Percentiles rank a stretch among this genome's conserved stretches.
These are phyloP conservation scores for Aegilops bicornis DNA, from an alignment of 176 grass and related monocot species.

Conservation along the genomic window DNA sequence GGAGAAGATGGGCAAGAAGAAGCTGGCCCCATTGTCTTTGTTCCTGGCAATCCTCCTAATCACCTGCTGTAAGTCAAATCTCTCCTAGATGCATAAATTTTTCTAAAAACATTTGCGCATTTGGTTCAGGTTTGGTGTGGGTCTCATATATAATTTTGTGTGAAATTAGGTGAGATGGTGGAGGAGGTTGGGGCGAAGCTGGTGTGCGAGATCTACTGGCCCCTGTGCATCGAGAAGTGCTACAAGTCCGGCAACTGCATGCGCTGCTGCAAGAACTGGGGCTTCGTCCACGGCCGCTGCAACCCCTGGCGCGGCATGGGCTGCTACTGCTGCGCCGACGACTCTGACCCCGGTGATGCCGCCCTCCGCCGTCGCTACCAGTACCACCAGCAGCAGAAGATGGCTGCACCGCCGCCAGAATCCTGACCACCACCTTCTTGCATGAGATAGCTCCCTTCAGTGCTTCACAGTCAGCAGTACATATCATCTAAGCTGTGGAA, in stretches of 20 bases:
- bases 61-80: background rate
- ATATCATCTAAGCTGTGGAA: background rate
- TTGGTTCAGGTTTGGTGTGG: background rate
- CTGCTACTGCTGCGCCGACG: background rate
- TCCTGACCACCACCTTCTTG: background rate
- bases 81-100: background rate
- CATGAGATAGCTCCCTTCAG: background rate
- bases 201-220: background rate
- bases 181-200: background rate
- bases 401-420: background rate
- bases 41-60: constrained; percentile 1
- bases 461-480: background rate
- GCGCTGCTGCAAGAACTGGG: background rate
- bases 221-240: background rate
- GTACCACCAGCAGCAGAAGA: background rate
- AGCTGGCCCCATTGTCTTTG: background rate
- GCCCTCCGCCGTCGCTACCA: background rate
- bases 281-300: background rate
- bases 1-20: background rate
- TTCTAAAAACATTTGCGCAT: background rate
- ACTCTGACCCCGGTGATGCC: background rate
- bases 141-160: background rate
- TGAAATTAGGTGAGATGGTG: background rate
- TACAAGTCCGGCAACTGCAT: background rate
- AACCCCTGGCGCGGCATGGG: background rate